Evolutionary conservation across 1,284 basidiomycete species (phyloP), one percentile per base, ranked within the genome.

Genomic region (Sparassis latifolia): DNA sequence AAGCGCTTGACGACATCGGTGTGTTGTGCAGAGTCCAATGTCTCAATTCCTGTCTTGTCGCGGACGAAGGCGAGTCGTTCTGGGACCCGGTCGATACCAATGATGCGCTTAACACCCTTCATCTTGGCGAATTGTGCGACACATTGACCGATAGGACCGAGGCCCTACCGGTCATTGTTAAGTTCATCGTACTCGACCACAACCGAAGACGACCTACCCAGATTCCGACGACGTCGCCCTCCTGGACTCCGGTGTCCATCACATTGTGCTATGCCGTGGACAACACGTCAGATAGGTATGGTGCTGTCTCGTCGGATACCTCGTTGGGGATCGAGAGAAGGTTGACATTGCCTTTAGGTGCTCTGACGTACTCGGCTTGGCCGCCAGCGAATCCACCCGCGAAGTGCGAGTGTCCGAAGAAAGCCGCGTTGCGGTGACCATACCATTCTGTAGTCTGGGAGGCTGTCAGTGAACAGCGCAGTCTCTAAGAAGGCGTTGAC

Each of bases 391-490:
- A 88, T 2, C 87, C 87, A 2, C 87, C 85, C 0, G 84, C 82
- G 57, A 87, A 79, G 66, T 87, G 84, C 10, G 79, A 80, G 66
- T 86, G 87, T 2, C 85, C 84, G 57, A 89, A 86, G 70, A 89
- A 84, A 0, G 84, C 86, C 3, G 85, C 84, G 58, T 84, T 80
- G 7, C 79, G 70, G 54, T 79, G 74, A 5, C 86, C 86, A 61
- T 86, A 88, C 77, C 71, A 39, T 84, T 79, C 69, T 80, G 74
- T 6, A 85, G 64, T 2, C 74, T 78, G 45, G 31, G n/a, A 6
- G 40, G 29, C 2, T 10, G 27, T 61, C 20, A 20, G 20, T 20
- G 20, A 20, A 20, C 20, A 20, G 20, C 1, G 53, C 41, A 55
- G 6, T 51, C 43, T 10, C 27, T 5, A 29, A 29, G 9, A 3